Percentiles rank a stretch among this genome's conserved stretches.
These are phyloP conservation scores for Vitis labrusca DNA, from an alignment of 164 flowering plant genomes.

Conservation along the genomic window DNA sequence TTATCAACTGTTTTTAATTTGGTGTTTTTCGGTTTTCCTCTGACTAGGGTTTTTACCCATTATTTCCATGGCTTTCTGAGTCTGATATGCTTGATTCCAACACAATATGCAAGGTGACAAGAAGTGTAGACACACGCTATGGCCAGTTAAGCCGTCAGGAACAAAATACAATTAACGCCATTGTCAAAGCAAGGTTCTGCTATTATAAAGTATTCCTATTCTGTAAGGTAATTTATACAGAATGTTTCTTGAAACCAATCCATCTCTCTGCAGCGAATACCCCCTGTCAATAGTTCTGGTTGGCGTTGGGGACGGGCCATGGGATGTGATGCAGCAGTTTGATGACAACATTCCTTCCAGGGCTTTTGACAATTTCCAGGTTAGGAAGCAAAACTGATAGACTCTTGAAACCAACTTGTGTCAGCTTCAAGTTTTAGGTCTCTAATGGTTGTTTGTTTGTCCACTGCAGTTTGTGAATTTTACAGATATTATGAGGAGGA, in stretches of 20 bases:
- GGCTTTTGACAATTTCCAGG: constrained; percentile 61
- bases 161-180: constrained; percentile 26
- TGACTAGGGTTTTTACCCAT: neutral
- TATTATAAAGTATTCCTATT: neutral
- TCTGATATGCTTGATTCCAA: neutral
- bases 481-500: constrained; percentile 44
- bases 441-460: neutral
- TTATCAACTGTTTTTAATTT: neutral
- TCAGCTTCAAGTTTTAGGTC: neutral
- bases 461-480: constrained; percentile 57
- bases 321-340: constrained; percentile 56
- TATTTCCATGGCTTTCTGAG: neutral
- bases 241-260: constrained; percentile 1
- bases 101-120: constrained; percentile 18
- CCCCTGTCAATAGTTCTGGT: constrained; percentile 57
- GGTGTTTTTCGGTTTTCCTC: neutral
- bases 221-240: neutral
- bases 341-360: constrained; percentile 59
- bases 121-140: constrained; percentile 16
- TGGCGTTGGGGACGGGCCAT: constrained; percentile 64
- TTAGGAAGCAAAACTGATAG: constrained; percentile 4
- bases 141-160: constrained; percentile 30
- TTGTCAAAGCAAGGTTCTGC: constrained; percentile 31
- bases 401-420: neutral
- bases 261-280: constrained; percentile 29